Percentiles rank a stretch among this genome's conserved stretches.
These are phyloP conservation scores for Hemileia vastatrix DNA, from an alignment of 1,284 basidiomycete species.

Conservation along the genomic window DNA sequence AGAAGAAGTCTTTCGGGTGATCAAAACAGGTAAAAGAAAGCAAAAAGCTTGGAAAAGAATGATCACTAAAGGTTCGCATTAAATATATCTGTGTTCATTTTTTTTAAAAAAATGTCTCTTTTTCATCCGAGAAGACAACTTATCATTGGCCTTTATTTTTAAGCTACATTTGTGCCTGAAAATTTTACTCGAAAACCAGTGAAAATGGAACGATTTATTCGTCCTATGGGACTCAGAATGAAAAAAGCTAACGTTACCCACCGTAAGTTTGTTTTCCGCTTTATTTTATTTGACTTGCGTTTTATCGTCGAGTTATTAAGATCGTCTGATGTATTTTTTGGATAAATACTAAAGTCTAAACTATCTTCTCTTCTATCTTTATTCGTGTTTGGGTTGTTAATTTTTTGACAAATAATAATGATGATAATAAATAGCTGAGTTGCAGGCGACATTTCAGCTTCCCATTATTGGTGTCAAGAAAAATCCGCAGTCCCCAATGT, in stretches of 20 bases:
- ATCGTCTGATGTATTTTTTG: no score
- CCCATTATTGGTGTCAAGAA: constrained; percentile 98
- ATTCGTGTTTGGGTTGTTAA: not conserved
- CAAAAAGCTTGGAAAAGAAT: constrained; percentile 98
- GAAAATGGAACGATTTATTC: constrained; percentile 96
- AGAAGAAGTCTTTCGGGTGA: constrained; percentile 99
- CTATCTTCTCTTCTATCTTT: not conserved
- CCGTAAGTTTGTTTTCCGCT: no score
- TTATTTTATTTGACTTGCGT: not conserved
- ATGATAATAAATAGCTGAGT: constrained; percentile 63
- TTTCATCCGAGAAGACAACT: not conserved
- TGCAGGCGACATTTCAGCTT: constrained; percentile 97
- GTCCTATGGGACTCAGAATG: constrained; percentile 93
- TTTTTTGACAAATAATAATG: not conserved
- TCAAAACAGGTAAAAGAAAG: constrained; percentile 96
- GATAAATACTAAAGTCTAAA: not conserved
- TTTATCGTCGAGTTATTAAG: no score
- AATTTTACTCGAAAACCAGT: constrained; percentile 97
- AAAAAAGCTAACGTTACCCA: constrained; percentile 99
- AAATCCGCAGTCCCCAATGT: constrained; percentile 96
- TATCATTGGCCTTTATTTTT: no score
- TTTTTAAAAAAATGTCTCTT: not conserved
- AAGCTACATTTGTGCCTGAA: constrained; percentile 49
- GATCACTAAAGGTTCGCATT: constrained; percentile 86
- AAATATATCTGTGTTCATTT: not conserved